phyloP scores from a whole-genome alignment of 805 yeast species.

The Candida succiphila region DNA sequence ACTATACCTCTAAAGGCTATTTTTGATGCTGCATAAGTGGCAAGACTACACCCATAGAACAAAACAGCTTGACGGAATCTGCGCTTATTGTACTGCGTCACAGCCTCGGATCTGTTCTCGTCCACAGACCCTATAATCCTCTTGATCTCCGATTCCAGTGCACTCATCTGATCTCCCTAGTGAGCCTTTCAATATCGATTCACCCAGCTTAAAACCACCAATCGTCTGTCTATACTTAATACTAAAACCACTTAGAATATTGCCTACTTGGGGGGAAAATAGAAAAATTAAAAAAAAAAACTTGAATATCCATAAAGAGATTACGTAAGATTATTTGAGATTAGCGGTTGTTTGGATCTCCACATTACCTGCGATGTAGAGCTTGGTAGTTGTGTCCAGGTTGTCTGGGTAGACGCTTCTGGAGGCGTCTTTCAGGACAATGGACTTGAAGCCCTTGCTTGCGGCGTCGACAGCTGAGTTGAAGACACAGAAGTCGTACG shows the following conservation, averaged over 20 bases:
- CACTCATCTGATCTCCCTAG: too few species aligned
- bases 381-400: slow-evolving; percentile 22
- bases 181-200: too few species aligned
- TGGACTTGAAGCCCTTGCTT: slow-evolving; percentile 50
- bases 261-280: too few species aligned
- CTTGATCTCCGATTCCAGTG: too few species aligned
- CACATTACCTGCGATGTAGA: slow-evolving; percentile 23
- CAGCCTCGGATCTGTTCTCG: slow-evolving; percentile 18
- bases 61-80: slow-evolving; percentile 62
- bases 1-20: slow-evolving; percentile 68
- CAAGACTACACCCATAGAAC: slow-evolving; percentile 63
- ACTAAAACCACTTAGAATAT: too few species aligned
- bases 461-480: slow-evolving; percentile 67
- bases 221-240: too few species aligned
- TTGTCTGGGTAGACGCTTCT: slow-evolving; percentile 43
- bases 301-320: too few species aligned
- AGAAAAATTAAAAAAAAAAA: too few species aligned
- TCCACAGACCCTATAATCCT: too few species aligned
- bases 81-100: slow-evolving; percentile 46
- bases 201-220: too few species aligned
- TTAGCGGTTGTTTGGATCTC: too few species aligned
- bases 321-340: too few species aligned
- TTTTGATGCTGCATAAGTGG: slow-evolving; percentile 63
- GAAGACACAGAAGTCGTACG: slow-evolving; percentile 80
- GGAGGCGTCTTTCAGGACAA: slow-evolving; percentile 47